Base-by-base conservation (phyloP, 202 grass and related monocot species). In the Schoenoplectus triqueter region DNA sequence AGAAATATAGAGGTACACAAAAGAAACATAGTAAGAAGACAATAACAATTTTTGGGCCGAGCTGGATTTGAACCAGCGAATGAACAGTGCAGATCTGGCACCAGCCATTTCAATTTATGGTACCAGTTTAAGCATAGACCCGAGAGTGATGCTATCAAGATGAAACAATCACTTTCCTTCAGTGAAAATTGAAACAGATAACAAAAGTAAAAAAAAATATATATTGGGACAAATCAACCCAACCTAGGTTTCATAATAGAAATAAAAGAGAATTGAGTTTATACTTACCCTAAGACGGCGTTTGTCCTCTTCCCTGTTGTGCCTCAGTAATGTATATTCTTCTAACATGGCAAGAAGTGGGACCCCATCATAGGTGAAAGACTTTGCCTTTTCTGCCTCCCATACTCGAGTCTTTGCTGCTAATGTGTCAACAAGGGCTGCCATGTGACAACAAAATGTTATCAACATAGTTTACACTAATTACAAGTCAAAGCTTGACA, bases 261-360 rank as follows among this genome's bases (percentile, higher is more conserved):
- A 52, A 71, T n/a, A 17, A 10, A 56, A 5, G 39, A 64, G 14
- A 6, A 15, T 31, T 10, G 83, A 66, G 46, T 42, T 56, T 56
- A 64, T 87, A 78, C 47, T 18, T 88, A 94, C 96, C 88, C 90
- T 95, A 51, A 94, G 85, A 80, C 89, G 85, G 47, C 90, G 90
- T 84, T 94, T 98, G 64, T 95, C 91, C 67, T 98, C 96, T 87
- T 95, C 96, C 46, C 89, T 95, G 13, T 98, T 90, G 84, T 91
- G 87, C 78, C 91, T 91, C 10, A 95, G 87, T 44, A 90, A 82
- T 68, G 69, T 92, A 82, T 95, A 98, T 75, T 98, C 96, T 14
- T 98, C 90, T 73, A 98, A 81, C 96, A 95, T 98, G 31, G 91
- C 90, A 50, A 95, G 91, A 73, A 95, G 93, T 71, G 80, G 64